Conservation (phyloP, 345 rosid genomes). For the Brassica incana region DNA sequence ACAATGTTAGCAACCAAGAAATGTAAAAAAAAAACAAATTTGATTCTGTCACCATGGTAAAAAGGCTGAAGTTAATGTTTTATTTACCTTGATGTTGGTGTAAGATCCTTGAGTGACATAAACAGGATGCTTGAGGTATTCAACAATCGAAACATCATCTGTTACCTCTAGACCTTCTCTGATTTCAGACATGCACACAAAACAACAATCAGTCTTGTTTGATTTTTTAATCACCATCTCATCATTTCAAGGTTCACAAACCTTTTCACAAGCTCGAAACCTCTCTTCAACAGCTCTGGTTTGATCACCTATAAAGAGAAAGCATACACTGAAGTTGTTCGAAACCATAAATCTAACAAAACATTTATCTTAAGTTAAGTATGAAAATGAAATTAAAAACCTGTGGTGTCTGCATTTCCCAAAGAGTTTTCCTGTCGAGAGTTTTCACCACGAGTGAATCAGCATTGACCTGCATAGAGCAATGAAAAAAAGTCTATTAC, state of each 20-base stretch:
- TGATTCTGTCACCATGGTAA: neutral
- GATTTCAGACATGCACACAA: slow-evolving; percentile 23
- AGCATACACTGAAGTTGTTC: neutral
- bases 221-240: neutral
- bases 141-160: slow-evolving; percentile 91
- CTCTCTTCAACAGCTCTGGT: slow-evolving; percentile 72
- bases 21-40: neutral
- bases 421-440: slow-evolving; percentile 81
- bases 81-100: slow-evolving; percentile 78
- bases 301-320: slow-evolving; percentile 67
- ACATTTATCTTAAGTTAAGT: slow-evolving; percentile 5
- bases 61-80: neutral
- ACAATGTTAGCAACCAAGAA: neutral
- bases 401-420: slow-evolving; percentile 99
- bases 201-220: neutral
- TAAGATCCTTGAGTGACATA: slow-evolving; percentile 88
- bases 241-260: slow-evolving; percentile 27
- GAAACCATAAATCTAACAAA: slow-evolving; percentile 6
- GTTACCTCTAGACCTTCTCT: slow-evolving; percentile 91
- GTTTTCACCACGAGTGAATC: slow-evolving; percentile 83
- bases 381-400: too few species aligned
- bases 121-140: slow-evolving; percentile 87
- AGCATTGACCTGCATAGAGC: slow-evolving; percentile 56
- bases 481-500: neutral
- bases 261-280: slow-evolving; percentile 91